phyloP scores from a whole-genome alignment of 352 stramenopile species.

The Globisporangium ultimum region DNA sequence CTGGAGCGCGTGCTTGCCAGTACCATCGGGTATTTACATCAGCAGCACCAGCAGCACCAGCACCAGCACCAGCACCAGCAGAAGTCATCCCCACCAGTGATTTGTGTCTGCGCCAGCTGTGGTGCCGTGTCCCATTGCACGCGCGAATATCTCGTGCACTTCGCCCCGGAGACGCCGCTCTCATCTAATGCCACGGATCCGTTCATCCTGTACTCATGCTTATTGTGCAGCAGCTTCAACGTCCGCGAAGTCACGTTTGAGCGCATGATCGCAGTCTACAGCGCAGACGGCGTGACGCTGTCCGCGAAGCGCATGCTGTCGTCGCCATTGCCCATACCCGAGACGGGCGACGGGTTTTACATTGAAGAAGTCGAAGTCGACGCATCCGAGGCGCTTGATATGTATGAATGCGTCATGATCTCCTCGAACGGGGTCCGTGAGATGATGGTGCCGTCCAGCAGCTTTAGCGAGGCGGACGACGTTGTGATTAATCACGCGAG shows the following conservation, averaged over 20 bases:
- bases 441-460: constrained; percentile 18
- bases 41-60: constrained; percentile 33
- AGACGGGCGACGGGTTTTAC: constrained; percentile 43
- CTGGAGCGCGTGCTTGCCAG: constrained; percentile 38
- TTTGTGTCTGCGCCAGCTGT: constrained; percentile 59
- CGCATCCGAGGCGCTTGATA: constrained; percentile 15
- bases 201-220: constrained; percentile 52
- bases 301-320: constrained; percentile 30
- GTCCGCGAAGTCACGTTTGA: constrained; percentile 63
- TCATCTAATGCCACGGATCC: constrained; percentile 17
- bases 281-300: constrained; percentile 38
- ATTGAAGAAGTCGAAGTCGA: constrained; percentile 52
- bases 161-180: constrained; percentile 9
- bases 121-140: constrained; percentile 54
- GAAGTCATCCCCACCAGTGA: constrained; percentile 22
- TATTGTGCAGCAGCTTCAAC: constrained; percentile 70
- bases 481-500: constrained; percentile 27
- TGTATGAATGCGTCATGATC: constrained; percentile 47
- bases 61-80: constrained; percentile 35
- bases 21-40: constrained; percentile 45
- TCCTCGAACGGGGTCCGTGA: constrained; percentile 57
- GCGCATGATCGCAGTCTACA: constrained; percentile 47
- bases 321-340: constrained; percentile 27
- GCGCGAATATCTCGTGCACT: constrained; percentile 30
- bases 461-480: constrained; percentile 17